phyloP scores from a whole-genome alignment of 148 eudicot species.

The Heliosperma pusillum region DNA sequence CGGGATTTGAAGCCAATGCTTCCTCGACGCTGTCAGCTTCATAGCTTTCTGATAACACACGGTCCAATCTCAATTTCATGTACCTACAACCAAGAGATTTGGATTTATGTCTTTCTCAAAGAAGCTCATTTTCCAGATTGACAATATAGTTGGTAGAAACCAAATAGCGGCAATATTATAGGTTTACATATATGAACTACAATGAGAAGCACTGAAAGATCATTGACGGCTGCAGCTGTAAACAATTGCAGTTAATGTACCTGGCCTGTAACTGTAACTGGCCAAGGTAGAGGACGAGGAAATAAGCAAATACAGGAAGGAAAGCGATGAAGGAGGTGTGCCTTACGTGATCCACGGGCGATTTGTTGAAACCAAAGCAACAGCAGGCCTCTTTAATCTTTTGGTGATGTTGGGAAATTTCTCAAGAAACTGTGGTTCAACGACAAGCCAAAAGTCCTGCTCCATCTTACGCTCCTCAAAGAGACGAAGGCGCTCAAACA shows the following conservation, averaged over 20 bases:
- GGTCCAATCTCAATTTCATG: slow-evolving; percentile 87
- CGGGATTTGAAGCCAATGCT: slow-evolving; percentile 81
- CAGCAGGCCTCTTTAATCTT: slow-evolving; percentile 90
- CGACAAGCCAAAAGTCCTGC: slow-evolving; percentile 96
- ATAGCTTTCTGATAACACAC: slow-evolving; percentile 70
- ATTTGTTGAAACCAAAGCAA: slow-evolving; percentile 94
- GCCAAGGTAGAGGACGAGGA: not conserved
- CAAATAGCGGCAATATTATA: not conserved
- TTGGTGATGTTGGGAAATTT: slow-evolving; percentile 74
- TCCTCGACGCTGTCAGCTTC: slow-evolving; percentile 86
- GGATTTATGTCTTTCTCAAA: not conserved
- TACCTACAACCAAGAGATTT: slow-evolving; percentile 44
- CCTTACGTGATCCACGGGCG: slow-evolving; percentile 97
- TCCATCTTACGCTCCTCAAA: slow-evolving; percentile 63
- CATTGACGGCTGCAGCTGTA: not conserved
- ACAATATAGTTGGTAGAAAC: not conserved
- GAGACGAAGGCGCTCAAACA: slow-evolving; percentile 63
- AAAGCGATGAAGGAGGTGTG: slow-evolving; percentile 2
- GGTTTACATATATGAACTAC: not conserved
- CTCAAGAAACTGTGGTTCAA: slow-evolving; percentile 92
- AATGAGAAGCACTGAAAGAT: not conserved
- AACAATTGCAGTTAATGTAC: not conserved
- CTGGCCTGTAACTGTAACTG: too few relatives aligned
- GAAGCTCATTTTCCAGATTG: not conserved
- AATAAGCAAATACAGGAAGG: not conserved